phyloP scores from a whole-genome alignment of 331 rosid genomes.

The Stylosanthes scabra region DNA sequence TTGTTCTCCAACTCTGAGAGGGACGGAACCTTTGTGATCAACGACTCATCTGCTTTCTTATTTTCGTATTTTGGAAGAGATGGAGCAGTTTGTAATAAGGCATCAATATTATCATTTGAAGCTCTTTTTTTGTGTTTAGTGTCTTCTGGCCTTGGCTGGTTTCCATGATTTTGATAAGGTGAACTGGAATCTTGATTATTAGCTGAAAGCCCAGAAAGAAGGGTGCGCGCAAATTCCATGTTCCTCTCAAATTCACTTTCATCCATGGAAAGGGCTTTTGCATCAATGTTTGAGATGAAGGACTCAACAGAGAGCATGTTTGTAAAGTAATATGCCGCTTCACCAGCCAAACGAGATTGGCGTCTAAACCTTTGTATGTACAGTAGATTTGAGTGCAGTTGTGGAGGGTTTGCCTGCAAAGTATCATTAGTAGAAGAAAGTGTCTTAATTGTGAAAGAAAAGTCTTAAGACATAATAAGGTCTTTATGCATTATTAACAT shows the following conservation, averaged over 20 bases:
- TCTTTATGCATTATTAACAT: constrained; percentile 15
- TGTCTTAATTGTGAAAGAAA: neutral
- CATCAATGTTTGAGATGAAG: constrained; percentile 89
- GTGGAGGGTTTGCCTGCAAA: constrained; percentile 97
- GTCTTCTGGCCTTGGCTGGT: constrained; percentile 46
- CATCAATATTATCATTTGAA: constrained; percentile 51
- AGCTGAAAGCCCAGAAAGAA: constrained; percentile 80
- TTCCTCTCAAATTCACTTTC: constrained; percentile 86
- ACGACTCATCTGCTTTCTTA: constrained; percentile 52
- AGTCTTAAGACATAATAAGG: constrained; percentile 29
- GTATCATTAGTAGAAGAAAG: constrained; percentile 31
- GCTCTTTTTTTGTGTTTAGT: constrained; percentile 48
- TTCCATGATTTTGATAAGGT: constrained; percentile 52
- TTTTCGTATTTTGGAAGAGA: constrained; percentile 53
- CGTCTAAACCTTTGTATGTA: constrained; percentile 93
- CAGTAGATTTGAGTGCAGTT: constrained; percentile 86
- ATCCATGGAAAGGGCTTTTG: constrained; percentile 91
- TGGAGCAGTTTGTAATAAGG: constrained; percentile 44
- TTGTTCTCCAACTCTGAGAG: constrained; percentile 91
- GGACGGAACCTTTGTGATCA: constrained; percentile 64
- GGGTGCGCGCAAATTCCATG: constrained; percentile 86
- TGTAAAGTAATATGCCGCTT: constrained; percentile 92
- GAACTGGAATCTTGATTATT: constrained; percentile 58
- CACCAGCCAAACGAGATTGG: constrained; percentile 79
- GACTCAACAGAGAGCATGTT: constrained; percentile 94